These are phyloP conservation scores for Hypoxylon sp. DNA, from an alignment of 2,329 filamentous ascomycete species.

Conservation along the genomic window DNA sequence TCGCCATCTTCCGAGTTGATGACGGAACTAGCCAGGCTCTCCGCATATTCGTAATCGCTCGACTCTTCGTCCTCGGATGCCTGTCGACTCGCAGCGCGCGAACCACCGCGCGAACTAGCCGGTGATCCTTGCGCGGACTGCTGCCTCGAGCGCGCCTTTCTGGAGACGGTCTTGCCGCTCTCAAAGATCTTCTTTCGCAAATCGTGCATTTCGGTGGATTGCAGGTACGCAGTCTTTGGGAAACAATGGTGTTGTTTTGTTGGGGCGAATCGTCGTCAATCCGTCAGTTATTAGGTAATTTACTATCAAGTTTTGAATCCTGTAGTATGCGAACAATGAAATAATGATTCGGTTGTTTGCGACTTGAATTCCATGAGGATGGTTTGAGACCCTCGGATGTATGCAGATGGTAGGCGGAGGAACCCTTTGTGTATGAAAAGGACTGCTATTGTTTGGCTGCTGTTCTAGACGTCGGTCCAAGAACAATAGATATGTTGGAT, in stretches of 20 bases:
- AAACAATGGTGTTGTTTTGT: conserved; percentile 5
- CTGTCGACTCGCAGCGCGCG: conserved; percentile 72
- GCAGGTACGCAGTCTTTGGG: conserved; percentile 1
- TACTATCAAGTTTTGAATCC: conserved; percentile 50
- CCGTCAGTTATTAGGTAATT: not conserved
- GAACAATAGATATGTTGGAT: conserved; percentile 18
- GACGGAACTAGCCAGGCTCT: conserved; percentile 63
- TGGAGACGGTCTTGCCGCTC: conserved; percentile 79
- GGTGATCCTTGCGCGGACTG: conserved; percentile 72
- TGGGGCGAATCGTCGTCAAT: conserved; percentile 8
- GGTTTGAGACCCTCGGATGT: conserved; percentile 21
- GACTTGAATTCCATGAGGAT: conserved; percentile 53
- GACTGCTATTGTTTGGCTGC: conserved; percentile 10
- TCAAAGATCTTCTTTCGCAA: conserved; percentile 78
- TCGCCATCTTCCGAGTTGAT: conserved; percentile 77
- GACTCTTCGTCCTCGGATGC: conserved; percentile 74
- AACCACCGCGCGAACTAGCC: conserved; percentile 70
- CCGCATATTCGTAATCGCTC: conserved; percentile 68
- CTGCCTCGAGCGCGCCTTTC: conserved; percentile 73
- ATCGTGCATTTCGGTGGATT: conserved; percentile 68
- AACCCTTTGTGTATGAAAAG: conserved; percentile 26
- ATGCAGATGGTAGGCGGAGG: not conserved
- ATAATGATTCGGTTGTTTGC: conserved; percentile 42
- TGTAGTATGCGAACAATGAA: conserved; percentile 48
- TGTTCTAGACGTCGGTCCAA: conserved; percentile 11